Evolutionary conservation across 2,329 filamentous ascomycete species (phyloP).

Genomic region (Neonectria neomacrospora): DNA sequence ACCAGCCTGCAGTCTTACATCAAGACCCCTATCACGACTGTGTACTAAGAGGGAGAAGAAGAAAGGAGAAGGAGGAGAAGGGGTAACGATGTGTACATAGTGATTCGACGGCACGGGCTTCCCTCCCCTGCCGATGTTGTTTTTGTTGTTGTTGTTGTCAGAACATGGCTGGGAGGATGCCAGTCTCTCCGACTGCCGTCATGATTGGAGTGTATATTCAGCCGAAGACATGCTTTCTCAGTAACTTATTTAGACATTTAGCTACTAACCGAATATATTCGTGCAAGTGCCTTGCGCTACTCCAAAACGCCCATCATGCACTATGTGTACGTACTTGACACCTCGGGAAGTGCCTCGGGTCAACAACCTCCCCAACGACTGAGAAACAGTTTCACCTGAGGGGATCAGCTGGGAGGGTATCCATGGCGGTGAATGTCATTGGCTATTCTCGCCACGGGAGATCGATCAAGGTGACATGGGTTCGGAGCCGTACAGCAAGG

Average conservation of each 20-base stretch:
- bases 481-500: not conserved
- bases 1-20: constrained; percentile 42
- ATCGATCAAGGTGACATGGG: not conserved
- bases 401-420: not conserved
- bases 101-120: not conserved
- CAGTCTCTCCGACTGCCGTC: not conserved
- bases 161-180: not conserved
- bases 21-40: constrained; percentile 41
- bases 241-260: not conserved
- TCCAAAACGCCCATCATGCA: not conserved
- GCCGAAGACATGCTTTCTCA: not conserved
- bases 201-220: not conserved
- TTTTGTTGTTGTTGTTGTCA: not conserved
- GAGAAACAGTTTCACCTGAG: not conserved
- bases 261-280: not conserved
- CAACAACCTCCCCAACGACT: not conserved
- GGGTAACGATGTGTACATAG: not conserved
- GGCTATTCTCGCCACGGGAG: not conserved
- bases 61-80: too few relatives aligned
- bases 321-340: too few relatives aligned
- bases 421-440: not conserved
- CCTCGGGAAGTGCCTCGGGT: not conserved
- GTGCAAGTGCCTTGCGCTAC: not conserved
- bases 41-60: constrained; percentile 29
- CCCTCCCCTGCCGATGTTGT: too few relatives aligned